Evolutionary conservation across 345 rosid genomes (phyloP), one percentile per base, ranked within the genome.

Genomic region (Cardamine resedifolia): DNA sequence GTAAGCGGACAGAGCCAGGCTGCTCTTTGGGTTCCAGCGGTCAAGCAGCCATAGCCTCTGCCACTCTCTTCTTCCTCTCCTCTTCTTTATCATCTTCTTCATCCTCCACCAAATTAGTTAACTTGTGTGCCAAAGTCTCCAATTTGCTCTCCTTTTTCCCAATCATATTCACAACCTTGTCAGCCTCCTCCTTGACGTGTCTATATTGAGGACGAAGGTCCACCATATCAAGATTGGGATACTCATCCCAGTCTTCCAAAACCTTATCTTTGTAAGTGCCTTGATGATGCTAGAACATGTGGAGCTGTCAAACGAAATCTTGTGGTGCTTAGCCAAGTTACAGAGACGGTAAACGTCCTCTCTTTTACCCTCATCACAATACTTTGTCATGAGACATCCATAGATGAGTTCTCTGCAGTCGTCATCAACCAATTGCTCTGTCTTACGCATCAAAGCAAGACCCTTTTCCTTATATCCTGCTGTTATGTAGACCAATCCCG

Each of bases 281-380:
- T 73, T 72, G 55, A 87, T 57, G 68, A 88, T 81, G 10, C 69
- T 44, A 2, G 79, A 9, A 65, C 74, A 81, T 50, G 63, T 71
- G 2, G 74, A 52, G 48, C 72, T 82, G 58, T 73, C 60, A 19
- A 78, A 47, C 44, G 62, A 75, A 4, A 80, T 74, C 49, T 24
- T 27, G 7, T 58, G 43, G 14, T 16, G 20, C 75, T 87, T 88
- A 24, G 60, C 71, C 75, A 68, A 66, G 44, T 73, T 70, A 85
- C 84, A 87, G 39, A 88, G 66, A 4, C 88, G 82, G 70, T 71
- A 79, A 11, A 87, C 80, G 21, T 81, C 88, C 16, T 77, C 83
- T 74, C 34, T 82, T 2, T 57, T 53, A 48, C 85, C 80, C 10
- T 68, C 50, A 12, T 64, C 4, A 55, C 87, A 72, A 57, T 84